Evolutionary conservation across 2,329 filamentous ascomycete species (phyloP), one percentile per base, ranked within the genome.

Genomic region (Aspergillus sp.): DNA sequence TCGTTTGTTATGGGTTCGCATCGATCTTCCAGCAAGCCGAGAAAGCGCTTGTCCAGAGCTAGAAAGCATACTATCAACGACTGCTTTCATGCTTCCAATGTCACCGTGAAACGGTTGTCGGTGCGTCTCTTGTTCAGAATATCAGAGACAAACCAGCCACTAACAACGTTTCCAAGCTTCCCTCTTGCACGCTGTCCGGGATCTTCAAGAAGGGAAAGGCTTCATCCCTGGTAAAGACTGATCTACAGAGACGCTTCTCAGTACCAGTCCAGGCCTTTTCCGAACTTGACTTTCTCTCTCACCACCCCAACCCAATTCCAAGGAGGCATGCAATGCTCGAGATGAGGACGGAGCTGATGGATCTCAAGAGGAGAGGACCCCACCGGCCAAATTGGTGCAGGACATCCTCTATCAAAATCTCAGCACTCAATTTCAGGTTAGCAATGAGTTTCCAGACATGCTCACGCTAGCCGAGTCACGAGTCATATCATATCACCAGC

Each of bases 31-130:
- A 54, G 20, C 50, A 47, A 34, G 14, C 50, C 54, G 36, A 52
- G 70, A 62, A 61, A 64, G 56, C 45, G 50, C 45, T 23, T 62
- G 49, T 31, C 56, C 34, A 63, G 53, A 19, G 58, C 47, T 45
- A 65, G 67, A 32, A 68, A 59, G 42, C 62, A 65, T 23, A 61
- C 80, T 38, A 71, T 86, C 6, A 79, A 85, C 67, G 67, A 75
- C 5, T 79, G 79, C 17, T 88, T 87, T 56, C 71, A 71, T 11
- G 85, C 84, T 1, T 66, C 76, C 3, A 79, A 78, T 47, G 76
- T 88, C 40, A 66, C 76, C 10, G 74, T 75, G 45, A 70, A 76
- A 29, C 25, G 80, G 9, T 68, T 84, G 48, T 84, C 81, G 14
- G 82, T 84, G 64, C 60, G 75, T 21, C 14, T 17, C 16, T 5